phyloP scores from a whole-genome alignment of 148 eudicot genomes.

The Fagopyrum esculentum region DNA sequence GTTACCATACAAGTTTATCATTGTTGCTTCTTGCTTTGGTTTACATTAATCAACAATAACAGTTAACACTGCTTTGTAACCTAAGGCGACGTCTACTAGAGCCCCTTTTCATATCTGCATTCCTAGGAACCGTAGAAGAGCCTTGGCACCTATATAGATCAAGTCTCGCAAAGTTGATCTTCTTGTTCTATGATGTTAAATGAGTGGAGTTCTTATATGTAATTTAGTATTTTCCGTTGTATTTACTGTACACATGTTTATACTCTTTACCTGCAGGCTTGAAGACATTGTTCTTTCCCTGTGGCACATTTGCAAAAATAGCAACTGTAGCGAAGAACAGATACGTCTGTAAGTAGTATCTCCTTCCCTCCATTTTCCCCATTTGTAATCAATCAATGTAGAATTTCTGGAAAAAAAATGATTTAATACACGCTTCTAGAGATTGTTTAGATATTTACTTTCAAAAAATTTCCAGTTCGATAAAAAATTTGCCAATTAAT shows the following conservation, averaged over 20 bases:
- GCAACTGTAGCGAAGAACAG: constrained; percentile 65
- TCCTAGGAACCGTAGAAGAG: neutral
- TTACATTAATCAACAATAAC: neutral
- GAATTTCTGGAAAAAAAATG: neutral
- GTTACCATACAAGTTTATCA: neutral
- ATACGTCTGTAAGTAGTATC: constrained; percentile 63
- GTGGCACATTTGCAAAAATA: constrained; percentile 78
- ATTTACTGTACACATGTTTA: constrained; percentile 3
- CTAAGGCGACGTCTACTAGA: neutral
- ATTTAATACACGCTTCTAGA: neutral
- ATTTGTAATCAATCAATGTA: neutral
- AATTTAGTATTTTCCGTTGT: neutral
- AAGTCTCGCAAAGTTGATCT: neutral
- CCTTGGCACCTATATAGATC: neutral
- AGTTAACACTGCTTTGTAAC: neutral
- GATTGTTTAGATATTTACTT: neutral
- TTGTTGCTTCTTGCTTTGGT: neutral
- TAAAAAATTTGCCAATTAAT: neutral
- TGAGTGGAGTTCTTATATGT: neutral
- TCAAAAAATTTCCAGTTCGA: neutral
- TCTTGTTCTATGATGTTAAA: neutral
- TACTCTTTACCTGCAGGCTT: constrained; percentile 51
- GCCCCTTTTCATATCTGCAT: neutral
- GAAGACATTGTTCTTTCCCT: constrained; percentile 74
- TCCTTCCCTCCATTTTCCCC: neutral